These are phyloP conservation scores for Begonia loranthoides DNA, from an alignment of 306 rosid genomes.

Conservation along the genomic window DNA sequence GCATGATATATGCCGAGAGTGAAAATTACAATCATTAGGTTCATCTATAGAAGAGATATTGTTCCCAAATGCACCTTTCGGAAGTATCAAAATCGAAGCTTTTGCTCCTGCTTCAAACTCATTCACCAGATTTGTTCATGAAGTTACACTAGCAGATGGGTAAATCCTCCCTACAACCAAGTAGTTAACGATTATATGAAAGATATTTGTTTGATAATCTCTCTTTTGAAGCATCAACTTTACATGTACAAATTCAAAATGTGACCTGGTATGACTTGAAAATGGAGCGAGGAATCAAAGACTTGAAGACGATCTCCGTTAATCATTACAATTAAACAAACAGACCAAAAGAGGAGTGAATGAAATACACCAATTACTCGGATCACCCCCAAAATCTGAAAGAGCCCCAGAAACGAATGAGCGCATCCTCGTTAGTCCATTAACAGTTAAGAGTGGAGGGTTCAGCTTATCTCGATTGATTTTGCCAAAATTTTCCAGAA, in stretches of 20 bases:
- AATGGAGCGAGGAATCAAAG: constrained; percentile 65
- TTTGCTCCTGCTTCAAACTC: constrained; percentile 60
- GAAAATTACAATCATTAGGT: constrained; percentile 32
- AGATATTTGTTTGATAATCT: no score
- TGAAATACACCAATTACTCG: constrained; percentile 38
- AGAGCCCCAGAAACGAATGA: constrained; percentile 42
- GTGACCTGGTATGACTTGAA: constrained; percentile 74
- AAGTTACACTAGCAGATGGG: constrained; percentile 56
- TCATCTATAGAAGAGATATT: constrained; percentile 33
- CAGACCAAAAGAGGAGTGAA: constrained; percentile 52
- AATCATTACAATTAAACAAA: constrained; percentile 47
- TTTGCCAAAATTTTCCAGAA: constrained; percentile 51
- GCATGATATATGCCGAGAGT: constrained; percentile 25
- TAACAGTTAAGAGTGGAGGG: constrained; percentile 37
- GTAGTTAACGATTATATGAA: no score
- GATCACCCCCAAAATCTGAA: constrained; percentile 36
- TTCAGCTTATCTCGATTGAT: constrained; percentile 33
- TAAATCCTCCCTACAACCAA: constrained; percentile 40
- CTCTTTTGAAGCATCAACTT: no score
- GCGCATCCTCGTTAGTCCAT: constrained; percentile 59
- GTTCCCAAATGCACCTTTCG: constrained; percentile 85
- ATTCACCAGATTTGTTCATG: constrained; percentile 43
- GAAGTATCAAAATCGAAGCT: constrained; percentile 45
- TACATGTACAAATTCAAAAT: no score
- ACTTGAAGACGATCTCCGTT: constrained; percentile 35